These are phyloP conservation scores for Mycena alexandri DNA, from an alignment of 768 basidiomycete species.

Conservation along the genomic window DNA sequence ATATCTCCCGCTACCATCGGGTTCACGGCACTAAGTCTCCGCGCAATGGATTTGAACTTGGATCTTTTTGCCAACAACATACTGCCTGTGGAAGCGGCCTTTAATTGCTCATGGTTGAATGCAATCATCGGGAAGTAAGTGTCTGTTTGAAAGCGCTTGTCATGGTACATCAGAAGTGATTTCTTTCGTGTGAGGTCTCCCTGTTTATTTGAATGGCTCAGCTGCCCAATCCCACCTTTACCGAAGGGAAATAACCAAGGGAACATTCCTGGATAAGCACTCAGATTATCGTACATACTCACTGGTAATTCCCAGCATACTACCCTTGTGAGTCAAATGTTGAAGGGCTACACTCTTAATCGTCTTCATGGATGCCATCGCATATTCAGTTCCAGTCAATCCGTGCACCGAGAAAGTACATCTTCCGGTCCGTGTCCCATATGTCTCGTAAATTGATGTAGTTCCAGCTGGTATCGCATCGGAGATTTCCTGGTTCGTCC, in stretches of 20 bases:
- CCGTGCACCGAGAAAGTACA: conserved; percentile 57
- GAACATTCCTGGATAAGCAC: conserved; percentile 53
- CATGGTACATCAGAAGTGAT: not conserved
- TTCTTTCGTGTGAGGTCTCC: too few relatives aligned
- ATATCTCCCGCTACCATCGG: conserved; percentile 37
- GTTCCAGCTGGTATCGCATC: not conserved
- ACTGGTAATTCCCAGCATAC: not conserved
- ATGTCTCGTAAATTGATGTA: conserved; percentile 22
- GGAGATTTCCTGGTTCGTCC: conserved; percentile 14
- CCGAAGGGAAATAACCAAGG: conserved; percentile 57
- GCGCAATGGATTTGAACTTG: too few relatives aligned
- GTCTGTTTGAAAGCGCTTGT: conserved; percentile 18
- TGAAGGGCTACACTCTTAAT: not conserved
- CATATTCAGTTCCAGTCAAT: conserved; percentile 43
- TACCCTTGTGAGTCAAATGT: not conserved
- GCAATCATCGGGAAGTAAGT: too few relatives aligned
- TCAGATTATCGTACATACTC: conserved; percentile 45
- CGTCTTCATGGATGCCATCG: conserved; percentile 5
- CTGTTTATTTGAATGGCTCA: not conserved
- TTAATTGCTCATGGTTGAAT: conserved; percentile 45
- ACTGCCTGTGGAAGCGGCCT: conserved; percentile 42
- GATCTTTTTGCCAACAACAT: conserved; percentile 44
- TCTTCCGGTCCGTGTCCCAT: conserved; percentile 39
- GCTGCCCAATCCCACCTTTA: conserved; percentile 44
- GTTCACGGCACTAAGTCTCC: too few relatives aligned